Evolutionary conservation across 192 early-diverging fungal species (phyloP).

Genomic region (Haplosporangium gracile): DNA sequence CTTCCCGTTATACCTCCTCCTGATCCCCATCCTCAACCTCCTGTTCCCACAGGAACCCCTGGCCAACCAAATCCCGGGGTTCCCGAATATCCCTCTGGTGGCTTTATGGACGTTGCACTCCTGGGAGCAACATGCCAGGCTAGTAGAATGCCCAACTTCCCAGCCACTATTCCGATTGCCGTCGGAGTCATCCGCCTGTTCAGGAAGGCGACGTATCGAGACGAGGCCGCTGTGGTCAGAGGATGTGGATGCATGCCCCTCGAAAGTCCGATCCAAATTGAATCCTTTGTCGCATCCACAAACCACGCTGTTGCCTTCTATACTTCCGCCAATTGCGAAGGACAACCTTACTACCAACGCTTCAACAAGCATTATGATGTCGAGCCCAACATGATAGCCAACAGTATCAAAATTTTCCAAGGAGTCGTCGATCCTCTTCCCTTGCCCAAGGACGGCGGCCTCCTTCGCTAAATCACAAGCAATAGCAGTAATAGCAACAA

Average conservation of each 20-base stretch:
- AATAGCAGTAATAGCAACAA: background rate
- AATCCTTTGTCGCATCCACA: conserved; percentile 41
- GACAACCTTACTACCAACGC: conserved; percentile 9
- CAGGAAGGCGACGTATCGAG: conserved; percentile 1
- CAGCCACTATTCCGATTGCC: background rate
- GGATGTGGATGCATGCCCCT: conserved; percentile 36
- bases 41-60: background rate
- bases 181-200: conserved; percentile 26
- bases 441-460: background rate
- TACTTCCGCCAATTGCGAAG: background rate
- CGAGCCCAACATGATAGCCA: conserved; percentile 6
- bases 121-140: background rate
- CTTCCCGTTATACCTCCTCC: background rate
- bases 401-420: conserved; percentile 29
- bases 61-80: background rate
- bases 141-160: background rate
- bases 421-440: conserved; percentile 10
- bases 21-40: background rate
- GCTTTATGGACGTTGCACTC: background rate
- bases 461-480: background rate
- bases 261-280: conserved; percentile 14
- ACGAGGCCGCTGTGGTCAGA: conserved; percentile 9
- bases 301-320: conserved; percentile 34
- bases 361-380: conserved; percentile 33
- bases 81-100: background rate